Evolutionary conservation across 495 filamentous ascomycete genomes (phyloP), one percentile per base, ranked within the genome.

Genomic region (Aspergillus heteromorphus): DNA sequence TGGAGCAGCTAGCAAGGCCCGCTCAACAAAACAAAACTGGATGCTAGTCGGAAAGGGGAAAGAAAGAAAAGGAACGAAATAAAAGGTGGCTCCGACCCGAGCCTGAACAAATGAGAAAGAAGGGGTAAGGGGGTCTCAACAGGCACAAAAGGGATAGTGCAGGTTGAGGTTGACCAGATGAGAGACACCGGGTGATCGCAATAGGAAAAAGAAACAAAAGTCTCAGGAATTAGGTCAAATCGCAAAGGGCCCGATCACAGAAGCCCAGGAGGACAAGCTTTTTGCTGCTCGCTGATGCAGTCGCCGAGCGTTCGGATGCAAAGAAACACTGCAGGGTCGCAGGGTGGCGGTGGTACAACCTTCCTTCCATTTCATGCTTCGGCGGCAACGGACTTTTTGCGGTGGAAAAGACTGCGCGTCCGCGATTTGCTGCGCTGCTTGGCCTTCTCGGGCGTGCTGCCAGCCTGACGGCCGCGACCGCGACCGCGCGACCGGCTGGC

Each of bases 321-420:
- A 49, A 19, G 38, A 53, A 47, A 20, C 25, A 41, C 13, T 42
- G 48, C 51, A 51, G 27, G n/a, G n/a, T n/a, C n/a, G n/a, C n/a
- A n/a, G n/a, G n/a, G n/a, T n/a, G n/a, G n/a, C n/a, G n/a, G n/a
- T n/a, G n/a, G n/a, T n/a, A n/a, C n/a, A n/a, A n/a, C n/a, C n/a
- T n/a, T n/a, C n/a, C 56, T 21, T 54, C 21, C 14, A 43, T 9
- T 21, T 52, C 65, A 73, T 55, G 64, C 53, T 61, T 75, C 70
- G 10, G 65, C 56, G 9, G 65, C 64, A 49, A 66, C 60, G 23
- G 77, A 73, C 57, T 81, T 82, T 69, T 86, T 87, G 49, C 83
- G 73, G 23, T 83, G 79, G 66, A 88, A 89, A 47, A 89, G 80
- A 47, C 77, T 83, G 58, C 86, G 74, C 41, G 84, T 83, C 19